These are phyloP conservation scores for Lecanosticta acicola DNA, from an alignment of 2,329 filamentous ascomycete species.

Conservation along the genomic window DNA sequence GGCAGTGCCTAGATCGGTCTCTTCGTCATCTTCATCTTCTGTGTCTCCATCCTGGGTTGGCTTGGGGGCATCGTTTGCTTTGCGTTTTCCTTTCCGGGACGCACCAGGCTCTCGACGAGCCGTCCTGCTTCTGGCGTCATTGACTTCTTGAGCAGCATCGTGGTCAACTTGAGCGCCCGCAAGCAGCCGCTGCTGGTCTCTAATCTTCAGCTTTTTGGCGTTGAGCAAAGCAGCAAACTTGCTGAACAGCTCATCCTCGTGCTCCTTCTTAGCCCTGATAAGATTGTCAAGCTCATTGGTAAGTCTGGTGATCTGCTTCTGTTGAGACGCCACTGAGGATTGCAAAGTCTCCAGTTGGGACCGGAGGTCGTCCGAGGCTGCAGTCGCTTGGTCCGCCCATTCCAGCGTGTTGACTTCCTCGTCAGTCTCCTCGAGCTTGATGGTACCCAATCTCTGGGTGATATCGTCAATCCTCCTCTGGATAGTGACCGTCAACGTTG, in stretches of 20 bases:
- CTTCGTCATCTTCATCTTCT: constrained; percentile 34
- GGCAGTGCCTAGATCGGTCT: constrained; percentile 21
- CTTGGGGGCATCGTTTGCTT: constrained; percentile 31
- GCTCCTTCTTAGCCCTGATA: constrained; percentile 57
- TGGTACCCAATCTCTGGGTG: constrained; percentile 64
- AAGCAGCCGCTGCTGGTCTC: constrained; percentile 63
- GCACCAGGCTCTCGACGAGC: constrained; percentile 18
- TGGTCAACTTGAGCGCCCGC: constrained; percentile 56
- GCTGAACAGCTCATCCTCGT: constrained; percentile 61
- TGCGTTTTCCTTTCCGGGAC: constrained; percentile 31
- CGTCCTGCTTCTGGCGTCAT: constrained; percentile 7
- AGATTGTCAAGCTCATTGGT: constrained; percentile 61
- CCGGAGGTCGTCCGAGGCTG: constrained; percentile 40
- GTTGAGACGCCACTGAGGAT: constrained; percentile 40
- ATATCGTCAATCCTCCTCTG: constrained; percentile 63
- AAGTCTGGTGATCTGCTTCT: constrained; percentile 54
- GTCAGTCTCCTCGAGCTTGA: constrained; percentile 54
- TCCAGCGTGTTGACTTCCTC: constrained; percentile 61
- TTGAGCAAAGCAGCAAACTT: constrained; percentile 69
- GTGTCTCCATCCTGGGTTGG: constrained; percentile 42
- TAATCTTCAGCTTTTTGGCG: constrained; percentile 73
- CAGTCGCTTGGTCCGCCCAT: constrained; percentile 60
- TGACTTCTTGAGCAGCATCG: constrained; percentile 40
- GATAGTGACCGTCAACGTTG: constrained; percentile 56
- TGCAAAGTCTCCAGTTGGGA: constrained; percentile 39